Conservation (phyloP, 2,329 filamentous ascomycete species). For the Colletotrichum falcatum region DNA sequence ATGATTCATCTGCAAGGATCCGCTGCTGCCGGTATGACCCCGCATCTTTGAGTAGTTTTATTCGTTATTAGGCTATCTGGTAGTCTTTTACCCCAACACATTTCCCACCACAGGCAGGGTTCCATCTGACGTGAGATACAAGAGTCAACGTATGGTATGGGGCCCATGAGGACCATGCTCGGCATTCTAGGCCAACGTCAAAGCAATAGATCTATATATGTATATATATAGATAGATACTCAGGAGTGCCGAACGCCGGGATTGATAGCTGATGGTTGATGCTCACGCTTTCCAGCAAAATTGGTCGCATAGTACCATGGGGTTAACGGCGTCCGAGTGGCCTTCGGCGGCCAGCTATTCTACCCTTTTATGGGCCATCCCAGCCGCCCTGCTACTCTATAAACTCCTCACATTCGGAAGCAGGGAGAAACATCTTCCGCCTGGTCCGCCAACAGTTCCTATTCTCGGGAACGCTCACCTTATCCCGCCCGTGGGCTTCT, state of each 20-base stretch:
- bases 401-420: slow-evolving; percentile 18
- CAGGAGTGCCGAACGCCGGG: neutral
- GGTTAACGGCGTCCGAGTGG: neutral
- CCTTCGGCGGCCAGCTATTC: neutral
- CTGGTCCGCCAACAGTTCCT: slow-evolving; percentile 55
- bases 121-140: neutral
- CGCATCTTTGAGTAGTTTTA: neutral
- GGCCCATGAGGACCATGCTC: neutral
- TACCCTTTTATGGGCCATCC: slow-evolving; percentile 5
- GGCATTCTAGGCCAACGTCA: neutral
- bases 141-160: no score
- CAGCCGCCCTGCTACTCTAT: slow-evolving; percentile 1
- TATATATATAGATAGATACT: neutral
- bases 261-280: neutral
- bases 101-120: neutral
- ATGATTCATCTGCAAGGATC: no score
- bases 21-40: neutral
- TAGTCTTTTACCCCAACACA: no score
- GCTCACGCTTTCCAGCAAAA: no score
- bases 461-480: slow-evolving; percentile 55
- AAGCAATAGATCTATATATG: neutral
- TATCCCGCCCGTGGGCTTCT: slow-evolving; percentile 30
- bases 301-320: neutral
- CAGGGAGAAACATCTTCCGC: slow-evolving; percentile 25
- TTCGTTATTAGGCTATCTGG: no score